Percentiles rank a stretch among this genome's conserved stretches.
Evolutionary conservation across 83 land plant species (phyloP).

Genomic region (Picea engelmannii): DNA sequence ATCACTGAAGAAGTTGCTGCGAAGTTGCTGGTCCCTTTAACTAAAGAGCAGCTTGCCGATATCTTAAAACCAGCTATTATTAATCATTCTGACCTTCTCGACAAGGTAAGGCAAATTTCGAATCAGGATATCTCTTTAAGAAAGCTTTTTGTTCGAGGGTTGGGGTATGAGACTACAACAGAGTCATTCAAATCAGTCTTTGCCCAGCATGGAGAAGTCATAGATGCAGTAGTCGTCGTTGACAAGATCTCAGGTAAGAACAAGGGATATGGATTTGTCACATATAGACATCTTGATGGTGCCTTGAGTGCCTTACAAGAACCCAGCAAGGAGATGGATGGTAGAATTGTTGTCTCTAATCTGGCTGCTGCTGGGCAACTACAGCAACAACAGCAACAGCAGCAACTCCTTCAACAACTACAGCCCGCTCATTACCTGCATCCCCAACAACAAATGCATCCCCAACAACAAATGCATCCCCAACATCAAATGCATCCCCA

Average conservation of each 20-base stretch:
- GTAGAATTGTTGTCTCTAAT: constrained; percentile 21
- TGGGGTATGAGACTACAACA: too few species aligned
- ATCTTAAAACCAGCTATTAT: not conserved
- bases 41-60: not conserved
- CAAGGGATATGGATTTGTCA: constrained; percentile 26
- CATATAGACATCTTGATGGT: too few species aligned
- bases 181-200: not conserved
- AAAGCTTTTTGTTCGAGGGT: constrained; percentile 14
- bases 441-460: too few species aligned
- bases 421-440: too few species aligned
- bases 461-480: too few species aligned
- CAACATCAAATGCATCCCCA: too few species aligned
- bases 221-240: not conserved
- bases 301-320: constrained; percentile 40
- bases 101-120: constrained; percentile 1
- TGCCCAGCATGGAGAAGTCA: not conserved
- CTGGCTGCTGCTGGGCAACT: too few species aligned
- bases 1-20: not conserved
- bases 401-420: too few species aligned
- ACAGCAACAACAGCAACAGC: too few species aligned
- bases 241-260: constrained; percentile 36
- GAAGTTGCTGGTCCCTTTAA: not conserved
- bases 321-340: constrained; percentile 51
- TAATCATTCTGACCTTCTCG: constrained; percentile 13
- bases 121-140: not conserved